These are phyloP conservation scores for Chaetoceros muelleri DNA, from an alignment of 108 stramenopile species.

Conservation along the genomic window DNA sequence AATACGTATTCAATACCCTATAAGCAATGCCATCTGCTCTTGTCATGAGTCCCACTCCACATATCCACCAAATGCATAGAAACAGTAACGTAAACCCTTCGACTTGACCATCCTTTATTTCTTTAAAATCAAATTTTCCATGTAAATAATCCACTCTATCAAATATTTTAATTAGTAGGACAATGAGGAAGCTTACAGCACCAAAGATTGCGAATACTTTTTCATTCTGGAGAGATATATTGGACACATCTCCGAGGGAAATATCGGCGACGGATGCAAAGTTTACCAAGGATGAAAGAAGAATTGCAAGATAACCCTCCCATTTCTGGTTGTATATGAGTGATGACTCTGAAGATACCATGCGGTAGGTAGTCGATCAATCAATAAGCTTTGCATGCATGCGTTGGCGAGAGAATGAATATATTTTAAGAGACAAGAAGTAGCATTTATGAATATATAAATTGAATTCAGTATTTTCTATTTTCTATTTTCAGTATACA, in stretches of 20 bases:
- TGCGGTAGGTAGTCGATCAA: too few relatives aligned
- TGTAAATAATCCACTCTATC: constrained; percentile 26
- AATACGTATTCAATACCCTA: constrained; percentile 40
- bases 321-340: constrained; percentile 40
- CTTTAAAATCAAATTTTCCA: constrained; percentile 31
- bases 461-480: too few relatives aligned
- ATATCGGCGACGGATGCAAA: constrained; percentile 19
- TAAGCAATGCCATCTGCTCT: constrained; percentile 43
- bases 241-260: neutral
- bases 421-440: too few relatives aligned
- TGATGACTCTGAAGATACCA: too few relatives aligned
- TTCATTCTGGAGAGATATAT: neutral
- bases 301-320: constrained; percentile 44
- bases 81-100: constrained; percentile 45
- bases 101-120: constrained; percentile 40
- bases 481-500: too few relatives aligned
- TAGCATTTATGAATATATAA: too few relatives aligned
- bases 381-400: too few relatives aligned
- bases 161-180: constrained; percentile 28
- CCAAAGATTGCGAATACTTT: constrained; percentile 33
- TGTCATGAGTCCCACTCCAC: constrained; percentile 17
- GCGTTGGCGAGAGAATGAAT: too few relatives aligned
- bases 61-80: constrained; percentile 38
- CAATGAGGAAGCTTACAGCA: constrained; percentile 27
- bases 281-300: constrained; percentile 31